Evolutionary conservation across 75 land plant genomes (phyloP).

Genomic region (Chamaecyparis obtusa): DNA sequence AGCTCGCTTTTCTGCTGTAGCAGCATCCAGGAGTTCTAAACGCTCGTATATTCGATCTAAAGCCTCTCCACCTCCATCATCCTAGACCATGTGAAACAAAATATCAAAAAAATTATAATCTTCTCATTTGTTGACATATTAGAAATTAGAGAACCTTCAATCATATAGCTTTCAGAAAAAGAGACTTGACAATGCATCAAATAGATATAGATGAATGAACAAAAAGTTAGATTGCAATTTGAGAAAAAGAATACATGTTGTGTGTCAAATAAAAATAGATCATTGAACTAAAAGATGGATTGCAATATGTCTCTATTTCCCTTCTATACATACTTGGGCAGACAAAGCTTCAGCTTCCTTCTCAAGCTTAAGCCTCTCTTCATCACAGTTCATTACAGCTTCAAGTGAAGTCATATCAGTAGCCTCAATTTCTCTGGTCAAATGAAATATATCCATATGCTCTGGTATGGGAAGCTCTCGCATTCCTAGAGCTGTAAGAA

Average conservation of each 20-base stretch:
- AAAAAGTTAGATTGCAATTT: neutral
- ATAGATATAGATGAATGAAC: neutral
- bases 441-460: constrained; percentile 91
- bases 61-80: constrained; percentile 80
- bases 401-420: constrained; percentile 86
- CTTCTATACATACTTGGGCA: constrained; percentile 41
- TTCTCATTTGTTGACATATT: neutral
- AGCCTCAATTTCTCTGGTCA: constrained; percentile 85
- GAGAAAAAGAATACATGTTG: neutral
- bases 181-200: neutral
- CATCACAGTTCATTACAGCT: constrained; percentile 81
- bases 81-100: constrained; percentile 29
- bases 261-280: neutral
- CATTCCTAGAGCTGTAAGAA: constrained; percentile 67
- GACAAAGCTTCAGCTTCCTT: constrained; percentile 73
- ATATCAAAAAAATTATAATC: neutral
- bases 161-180: neutral
- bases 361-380: constrained; percentile 76
- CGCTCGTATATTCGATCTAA: constrained; percentile 82
- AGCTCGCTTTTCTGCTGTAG: constrained; percentile 95
- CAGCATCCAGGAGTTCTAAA: constrained; percentile 81
- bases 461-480: constrained; percentile 91
- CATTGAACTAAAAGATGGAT: neutral
- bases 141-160: neutral
- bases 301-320: neutral